Conservation (phyloP, 225 moss, liverwort and hornwort genomes). For the Polytrichum commune region DNA sequence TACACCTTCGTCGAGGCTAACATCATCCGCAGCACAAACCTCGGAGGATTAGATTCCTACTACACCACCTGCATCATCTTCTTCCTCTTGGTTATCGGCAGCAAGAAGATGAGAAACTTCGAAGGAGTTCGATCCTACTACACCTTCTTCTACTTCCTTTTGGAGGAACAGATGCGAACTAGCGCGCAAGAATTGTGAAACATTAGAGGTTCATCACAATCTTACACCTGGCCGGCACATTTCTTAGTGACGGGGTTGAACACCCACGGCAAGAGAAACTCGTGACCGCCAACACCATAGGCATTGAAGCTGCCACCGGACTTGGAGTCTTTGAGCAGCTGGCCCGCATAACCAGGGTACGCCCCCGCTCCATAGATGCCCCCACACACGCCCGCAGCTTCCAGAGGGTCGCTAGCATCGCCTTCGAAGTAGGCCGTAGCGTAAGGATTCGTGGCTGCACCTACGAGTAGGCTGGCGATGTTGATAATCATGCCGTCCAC, state of each 20-base stretch:
- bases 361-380: conserved; percentile 56
- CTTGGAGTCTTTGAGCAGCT: conserved; percentile 33
- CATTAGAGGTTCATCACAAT: not conserved
- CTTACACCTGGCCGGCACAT: conserved; percentile 48
- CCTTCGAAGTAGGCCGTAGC: conserved; percentile 59
- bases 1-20: no score
- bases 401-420: conserved; percentile 54
- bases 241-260: conserved; percentile 43
- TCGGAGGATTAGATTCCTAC: no score
- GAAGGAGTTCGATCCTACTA: no score
- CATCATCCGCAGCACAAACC: no score
- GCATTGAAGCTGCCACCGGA: conserved; percentile 60
- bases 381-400: conserved; percentile 57
- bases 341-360: conserved; percentile 56
- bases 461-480: conserved; percentile 56
- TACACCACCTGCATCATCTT: no score
- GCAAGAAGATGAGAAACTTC: no score
- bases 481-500: conserved; percentile 68
- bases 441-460: conserved; percentile 60
- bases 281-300: conserved; percentile 43
- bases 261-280: conserved; percentile 58
- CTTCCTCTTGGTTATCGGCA: no score
- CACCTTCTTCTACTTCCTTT: no score
- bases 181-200: conserved; percentile 14
- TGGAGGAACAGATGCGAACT: conserved; percentile 43